These are phyloP conservation scores for Aegle marmelos DNA, from an alignment of 345 rosid genomes.

Conservation along the genomic window DNA sequence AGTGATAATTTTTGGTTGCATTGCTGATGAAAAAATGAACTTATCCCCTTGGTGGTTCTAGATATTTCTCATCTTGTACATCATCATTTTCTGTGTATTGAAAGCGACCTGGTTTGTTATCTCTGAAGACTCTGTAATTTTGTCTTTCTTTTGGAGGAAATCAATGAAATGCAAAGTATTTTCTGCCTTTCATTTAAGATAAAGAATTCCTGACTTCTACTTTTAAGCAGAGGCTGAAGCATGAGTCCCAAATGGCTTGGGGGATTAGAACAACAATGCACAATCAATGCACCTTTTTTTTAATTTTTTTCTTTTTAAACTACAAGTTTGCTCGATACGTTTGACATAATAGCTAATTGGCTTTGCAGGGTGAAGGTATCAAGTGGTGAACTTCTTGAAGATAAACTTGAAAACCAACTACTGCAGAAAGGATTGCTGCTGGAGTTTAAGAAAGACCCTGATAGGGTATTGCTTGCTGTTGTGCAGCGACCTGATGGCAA, in stretches of 20 bases:
- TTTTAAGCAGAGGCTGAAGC: neutral
- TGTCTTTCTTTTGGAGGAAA: neutral
- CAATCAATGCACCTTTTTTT: neutral
- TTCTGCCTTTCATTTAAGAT: neutral
- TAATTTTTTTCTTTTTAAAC: too few relatives aligned
- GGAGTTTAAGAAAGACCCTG: slow-evolving; percentile 89
- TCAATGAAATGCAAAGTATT: neutral
- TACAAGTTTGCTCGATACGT: neutral
- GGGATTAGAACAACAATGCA: neutral
- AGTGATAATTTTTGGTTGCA: neutral
- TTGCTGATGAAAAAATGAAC: neutral
- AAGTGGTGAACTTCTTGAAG: slow-evolving; percentile 64
- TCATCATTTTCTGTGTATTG: neutral
- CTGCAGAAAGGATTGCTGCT: slow-evolving; percentile 68
- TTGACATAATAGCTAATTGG: slow-evolving; percentile 18
- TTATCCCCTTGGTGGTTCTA: neutral
- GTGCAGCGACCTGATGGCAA: slow-evolving; percentile 89
- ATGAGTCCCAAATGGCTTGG: neutral
- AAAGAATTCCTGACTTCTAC: neutral
- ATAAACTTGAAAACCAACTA: slow-evolving; percentile 58
- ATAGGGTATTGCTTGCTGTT: slow-evolving; percentile 71
- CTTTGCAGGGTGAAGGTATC: slow-evolving; percentile 54
- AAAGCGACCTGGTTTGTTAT: neutral
- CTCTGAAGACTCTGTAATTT: neutral
- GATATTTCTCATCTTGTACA: neutral